These are phyloP conservation scores for Lenwebbia sp. DNA, from an alignment of 345 rosid genomes.

Conservation along the genomic window DNA sequence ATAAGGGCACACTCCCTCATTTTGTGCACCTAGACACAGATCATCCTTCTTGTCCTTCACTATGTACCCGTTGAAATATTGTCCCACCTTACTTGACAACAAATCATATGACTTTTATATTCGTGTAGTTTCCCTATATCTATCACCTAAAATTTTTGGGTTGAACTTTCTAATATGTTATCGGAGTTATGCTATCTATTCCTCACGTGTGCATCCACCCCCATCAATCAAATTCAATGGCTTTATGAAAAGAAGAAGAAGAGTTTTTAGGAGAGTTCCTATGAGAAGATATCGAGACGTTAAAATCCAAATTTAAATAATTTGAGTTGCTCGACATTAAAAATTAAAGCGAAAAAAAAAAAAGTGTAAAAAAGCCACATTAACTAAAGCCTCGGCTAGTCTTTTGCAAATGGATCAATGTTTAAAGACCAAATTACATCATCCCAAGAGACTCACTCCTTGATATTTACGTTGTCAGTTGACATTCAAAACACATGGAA, in stretches of 20 bases:
- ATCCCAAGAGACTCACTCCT: background rate
- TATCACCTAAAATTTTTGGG: fast-evolving
- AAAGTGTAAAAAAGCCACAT: background rate
- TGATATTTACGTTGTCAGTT: background rate
- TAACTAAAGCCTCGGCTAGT: background rate
- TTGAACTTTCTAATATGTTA: fast-evolving
- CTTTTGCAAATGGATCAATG: too few relatives aligned
- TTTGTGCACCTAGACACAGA: background rate
- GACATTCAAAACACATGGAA: background rate
- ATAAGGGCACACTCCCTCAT: background rate
- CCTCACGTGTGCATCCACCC: too few relatives aligned
- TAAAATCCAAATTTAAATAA: background rate
- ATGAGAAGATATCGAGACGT: fast-evolving
- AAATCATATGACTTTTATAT: background rate
- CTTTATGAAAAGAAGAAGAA: background rate
- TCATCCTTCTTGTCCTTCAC: background rate
- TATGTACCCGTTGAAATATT: fast-evolving
- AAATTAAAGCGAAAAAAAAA: background rate
- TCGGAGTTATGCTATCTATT: too few relatives aligned
- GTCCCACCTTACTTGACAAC: fast-evolving
- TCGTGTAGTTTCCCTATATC: fast-evolving
- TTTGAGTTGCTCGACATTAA: fast-evolving
- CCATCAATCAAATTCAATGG: background rate
- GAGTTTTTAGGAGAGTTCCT: background rate
- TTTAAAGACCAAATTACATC: too few relatives aligned